Conservation (phyloP, 768 basidiomycete species). For the Mycena pura region DNA sequence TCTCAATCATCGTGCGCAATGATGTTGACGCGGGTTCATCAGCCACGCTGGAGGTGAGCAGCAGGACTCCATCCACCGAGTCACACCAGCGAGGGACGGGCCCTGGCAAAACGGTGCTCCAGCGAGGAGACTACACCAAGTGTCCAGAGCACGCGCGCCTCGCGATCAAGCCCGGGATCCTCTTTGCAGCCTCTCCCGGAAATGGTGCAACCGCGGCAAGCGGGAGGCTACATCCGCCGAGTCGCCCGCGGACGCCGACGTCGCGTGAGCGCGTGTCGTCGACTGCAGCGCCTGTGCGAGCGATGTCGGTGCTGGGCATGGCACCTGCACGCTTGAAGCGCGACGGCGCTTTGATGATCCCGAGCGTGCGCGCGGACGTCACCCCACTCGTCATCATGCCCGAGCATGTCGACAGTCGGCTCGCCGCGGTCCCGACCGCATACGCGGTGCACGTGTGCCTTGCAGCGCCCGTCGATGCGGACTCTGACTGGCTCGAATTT, state of each 20-base stretch:
- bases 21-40: constrained; percentile 50
- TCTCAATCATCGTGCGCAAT: constrained; percentile 65
- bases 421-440: constrained; percentile 42
- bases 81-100: constrained; percentile 67
- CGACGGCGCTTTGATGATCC: constrained; percentile 67
- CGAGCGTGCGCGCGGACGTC: constrained; percentile 59
- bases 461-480: constrained; percentile 61
- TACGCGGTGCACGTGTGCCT: constrained; percentile 68
- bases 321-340: constrained; percentile 42
- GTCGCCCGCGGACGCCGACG: constrained; percentile 44
- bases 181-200: constrained; percentile 7
- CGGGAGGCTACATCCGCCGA: constrained; percentile 27
- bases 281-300: constrained; percentile 34
- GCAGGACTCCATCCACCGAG: constrained; percentile 61
- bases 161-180: constrained; percentile 18
- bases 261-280: constrained; percentile 37
- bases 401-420: not conserved
- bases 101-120: constrained; percentile 31
- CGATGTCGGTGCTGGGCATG: constrained; percentile 23
- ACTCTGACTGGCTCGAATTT: constrained; percentile 80
- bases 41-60: constrained; percentile 65
- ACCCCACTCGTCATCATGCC: constrained; percentile 52
- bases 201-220: constrained; percentile 8
- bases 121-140: constrained; percentile 28
- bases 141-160: constrained; percentile 29